Evolutionary conservation across 176 grass and related monocot species (phyloP).

Genomic region (Pharus latifolius): DNA sequence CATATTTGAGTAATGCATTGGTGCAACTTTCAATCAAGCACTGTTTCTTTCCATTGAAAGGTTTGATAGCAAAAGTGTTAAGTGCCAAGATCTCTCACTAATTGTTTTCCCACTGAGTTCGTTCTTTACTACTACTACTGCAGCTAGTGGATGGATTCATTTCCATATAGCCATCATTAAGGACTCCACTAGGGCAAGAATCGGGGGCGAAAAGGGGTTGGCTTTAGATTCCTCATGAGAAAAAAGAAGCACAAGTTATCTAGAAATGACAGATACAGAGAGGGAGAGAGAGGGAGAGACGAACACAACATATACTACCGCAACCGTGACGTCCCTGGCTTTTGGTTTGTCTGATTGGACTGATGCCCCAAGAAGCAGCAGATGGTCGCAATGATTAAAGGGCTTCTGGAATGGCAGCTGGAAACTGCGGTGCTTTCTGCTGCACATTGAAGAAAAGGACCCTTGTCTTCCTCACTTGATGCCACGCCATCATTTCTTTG

Average conservation of each 20-base stretch:
- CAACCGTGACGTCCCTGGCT: conserved; percentile 22
- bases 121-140: conserved; percentile 32
- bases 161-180: conserved; percentile 31
- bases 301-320: conserved; percentile 17
- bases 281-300: neutral
- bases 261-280: neutral
- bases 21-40: neutral
- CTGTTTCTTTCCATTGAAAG: neutral
- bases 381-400: conserved; percentile 63
- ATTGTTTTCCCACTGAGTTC: neutral
- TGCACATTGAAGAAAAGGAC: conserved; percentile 14
- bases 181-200: conserved; percentile 50
- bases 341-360: conserved; percentile 29
- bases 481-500: conserved; percentile 11
- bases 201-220: neutral
- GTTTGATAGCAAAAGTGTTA: neutral
- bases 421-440: conserved; percentile 46
- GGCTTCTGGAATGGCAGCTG: conserved; percentile 49
- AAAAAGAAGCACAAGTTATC: neutral
- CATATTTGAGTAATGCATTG: too few species aligned
- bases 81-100: neutral
- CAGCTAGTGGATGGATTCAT: conserved; percentile 39
- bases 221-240: conserved; percentile 39
- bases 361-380: conserved; percentile 31
- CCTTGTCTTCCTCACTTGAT: neutral